Conservation (phyloP, 208 protist genomes). For the Crithidia mellificae region DNA sequence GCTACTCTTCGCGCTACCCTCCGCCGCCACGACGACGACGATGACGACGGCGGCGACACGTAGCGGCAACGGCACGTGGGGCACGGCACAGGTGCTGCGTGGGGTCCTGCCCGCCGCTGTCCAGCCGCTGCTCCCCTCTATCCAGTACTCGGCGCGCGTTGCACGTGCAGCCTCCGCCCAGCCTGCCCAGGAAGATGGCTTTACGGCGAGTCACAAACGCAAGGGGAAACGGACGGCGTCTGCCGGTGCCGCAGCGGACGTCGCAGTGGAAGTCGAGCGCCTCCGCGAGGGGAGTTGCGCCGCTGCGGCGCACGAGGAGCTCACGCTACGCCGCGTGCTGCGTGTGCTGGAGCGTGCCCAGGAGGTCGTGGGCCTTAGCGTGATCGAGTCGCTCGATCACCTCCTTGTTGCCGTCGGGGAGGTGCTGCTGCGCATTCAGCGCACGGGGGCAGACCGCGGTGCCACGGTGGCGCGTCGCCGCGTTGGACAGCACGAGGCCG, state of each 20-base stretch:
- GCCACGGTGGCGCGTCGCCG: background rate
- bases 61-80: conserved; percentile 1
- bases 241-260: too few species aligned
- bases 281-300: too few species aligned
- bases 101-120: conserved; percentile 18
- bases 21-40: conserved; percentile 12
- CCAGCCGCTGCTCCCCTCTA: conserved; percentile 3
- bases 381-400: conserved; percentile 35
- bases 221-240: too few species aligned
- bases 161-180: background rate
- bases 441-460: background rate
- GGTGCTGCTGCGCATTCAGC: conserved; percentile 29
- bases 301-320: conserved; percentile 16
- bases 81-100: conserved; percentile 10
- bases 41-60: background rate
- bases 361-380: conserved; percentile 14
- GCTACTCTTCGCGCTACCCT: conserved; percentile 29
- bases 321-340: conserved; percentile 17
- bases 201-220: too few species aligned
- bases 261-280: too few species aligned
- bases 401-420: conserved; percentile 16
- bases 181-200: background rate
- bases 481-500: background rate
- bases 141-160: background rate
- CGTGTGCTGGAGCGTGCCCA: conserved; percentile 22